Conservation (phyloP, 345 rosid species). For the Sonneratia alba region DNA sequence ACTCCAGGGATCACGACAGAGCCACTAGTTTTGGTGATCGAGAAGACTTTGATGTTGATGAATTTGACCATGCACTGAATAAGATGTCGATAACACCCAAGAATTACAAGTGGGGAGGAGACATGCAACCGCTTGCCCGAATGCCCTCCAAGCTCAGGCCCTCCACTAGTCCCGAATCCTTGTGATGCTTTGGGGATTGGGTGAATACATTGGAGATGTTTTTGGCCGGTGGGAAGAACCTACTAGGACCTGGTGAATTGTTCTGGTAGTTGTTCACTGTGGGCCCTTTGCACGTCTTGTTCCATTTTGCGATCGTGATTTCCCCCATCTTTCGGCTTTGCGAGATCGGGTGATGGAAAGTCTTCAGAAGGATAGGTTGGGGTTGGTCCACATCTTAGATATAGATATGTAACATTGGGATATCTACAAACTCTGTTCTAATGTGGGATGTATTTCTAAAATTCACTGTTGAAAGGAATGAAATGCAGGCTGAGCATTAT, state of each 20-base stretch:
- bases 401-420: no score
- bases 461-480: no score
- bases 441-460: no score
- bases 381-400: no score
- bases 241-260: not conserved
- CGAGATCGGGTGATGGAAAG: not conserved
- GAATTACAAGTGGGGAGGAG: slow-evolving; percentile 26
- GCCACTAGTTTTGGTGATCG: slow-evolving; percentile 30
- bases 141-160: slow-evolving; percentile 80
- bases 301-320: not conserved
- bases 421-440: no score
- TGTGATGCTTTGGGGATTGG: slow-evolving; percentile 12
- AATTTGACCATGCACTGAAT: slow-evolving; percentile 43
- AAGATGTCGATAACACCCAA: slow-evolving; percentile 82
- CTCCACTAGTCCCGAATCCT: slow-evolving; percentile 53
- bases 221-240: not conserved
- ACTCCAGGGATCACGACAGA: slow-evolving; percentile 16
- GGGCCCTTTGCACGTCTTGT: not conserved
- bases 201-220: not conserved
- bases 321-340: not conserved
- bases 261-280: not conserved
- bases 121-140: slow-evolving; percentile 22
- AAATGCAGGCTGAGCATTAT: no score
- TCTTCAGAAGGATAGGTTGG: not conserved
- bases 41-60: slow-evolving; percentile 27